Conservation (phyloP, 306 rosid species). For the Cicer cuneatum region DNA sequence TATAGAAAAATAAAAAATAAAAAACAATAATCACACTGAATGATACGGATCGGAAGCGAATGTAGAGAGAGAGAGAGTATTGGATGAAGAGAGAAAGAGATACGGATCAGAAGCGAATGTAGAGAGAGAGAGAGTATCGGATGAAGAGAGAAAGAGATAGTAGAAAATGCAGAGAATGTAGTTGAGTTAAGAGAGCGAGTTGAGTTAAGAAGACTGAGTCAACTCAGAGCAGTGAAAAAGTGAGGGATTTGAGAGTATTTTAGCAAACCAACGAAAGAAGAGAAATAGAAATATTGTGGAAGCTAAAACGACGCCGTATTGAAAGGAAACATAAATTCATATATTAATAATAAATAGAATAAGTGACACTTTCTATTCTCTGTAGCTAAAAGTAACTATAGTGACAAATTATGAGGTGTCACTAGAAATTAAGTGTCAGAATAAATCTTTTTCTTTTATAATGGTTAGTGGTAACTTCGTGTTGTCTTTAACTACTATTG, state of each 20-base stretch:
- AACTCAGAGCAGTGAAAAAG: slow-evolving; percentile 47
- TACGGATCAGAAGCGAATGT: too few relatives aligned
- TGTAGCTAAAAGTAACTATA: too few relatives aligned
- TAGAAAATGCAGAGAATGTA: neutral
- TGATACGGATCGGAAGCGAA: slow-evolving; percentile 36
- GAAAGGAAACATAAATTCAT: slow-evolving; percentile 11
- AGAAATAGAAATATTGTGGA: slow-evolving; percentile 41
- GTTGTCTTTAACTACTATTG: too few relatives aligned
- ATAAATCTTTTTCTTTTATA: too few relatives aligned
- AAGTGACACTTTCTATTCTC: too few relatives aligned
- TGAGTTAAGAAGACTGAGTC: slow-evolving; percentile 44
- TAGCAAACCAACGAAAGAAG: slow-evolving; percentile 57
- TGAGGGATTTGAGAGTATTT: slow-evolving; percentile 25
- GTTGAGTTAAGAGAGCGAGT: slow-evolving; percentile 42
- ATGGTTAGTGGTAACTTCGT: too few relatives aligned
- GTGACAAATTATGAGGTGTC: too few relatives aligned
- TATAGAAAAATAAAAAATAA: neutral
- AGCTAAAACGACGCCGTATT: slow-evolving; percentile 48
- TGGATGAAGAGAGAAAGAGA: too few relatives aligned
- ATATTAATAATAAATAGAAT: too few relatives aligned
- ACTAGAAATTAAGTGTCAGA: too few relatives aligned
- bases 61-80: too few relatives aligned
- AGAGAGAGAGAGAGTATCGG: slow-evolving; percentile 37
- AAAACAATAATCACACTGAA: slow-evolving; percentile 6
- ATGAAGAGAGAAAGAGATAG: slow-evolving; percentile 30